Evolutionary conservation across 495 filamentous ascomycete genomes (phyloP), one percentile per base, ranked within the genome.

Genomic region (Tuber indicum): DNA sequence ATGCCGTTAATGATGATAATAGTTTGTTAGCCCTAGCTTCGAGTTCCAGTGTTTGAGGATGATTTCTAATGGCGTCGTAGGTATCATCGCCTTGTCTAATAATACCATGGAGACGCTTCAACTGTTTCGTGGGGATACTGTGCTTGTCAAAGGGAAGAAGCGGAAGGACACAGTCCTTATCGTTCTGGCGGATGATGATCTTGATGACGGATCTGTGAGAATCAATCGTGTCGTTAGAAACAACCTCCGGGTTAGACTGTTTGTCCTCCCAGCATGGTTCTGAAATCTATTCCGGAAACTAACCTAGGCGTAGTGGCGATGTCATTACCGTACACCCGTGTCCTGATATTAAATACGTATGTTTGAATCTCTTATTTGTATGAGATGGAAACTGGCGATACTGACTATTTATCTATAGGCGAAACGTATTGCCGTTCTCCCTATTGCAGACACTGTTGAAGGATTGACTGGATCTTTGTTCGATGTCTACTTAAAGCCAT

Each of bases 291-390:
- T 21, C 0, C 32, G 45, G 47, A 36, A 49, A 52, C 80, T 82
- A 73, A 82, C 62, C 75, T 69, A 58, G 44, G 26, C 77, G 47
- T 43, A 83, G 97, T 84, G 96, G 96, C 81, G 96, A 99, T 85
- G 91, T 98, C 80, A 91, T 98, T 83, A 97, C 94, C 73, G 93
- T 99, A 75, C 94, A 98, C 87, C 89, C 96, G n/a, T 99, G 96
- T 87, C 95, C 96, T n/a, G 96, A 99, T 85, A 99, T 99, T 87
- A 99, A 99, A 97, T 99, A 99, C 86, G 94, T 98, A 86, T 84
- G 94, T 86, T 74, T 69, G 45, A 52, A 66, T 45, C 46, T n/a
- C 6, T 58, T 32, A 7, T 71, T 19, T 72, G 75, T 69, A 71
- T 74, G 39, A 12, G 58, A 16, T 32, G 58, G 32, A 39, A 71